These are phyloP conservation scores for Geotrichum aggregatum DNA, from an alignment of 1,139 yeast species.

Conservation along the genomic window DNA sequence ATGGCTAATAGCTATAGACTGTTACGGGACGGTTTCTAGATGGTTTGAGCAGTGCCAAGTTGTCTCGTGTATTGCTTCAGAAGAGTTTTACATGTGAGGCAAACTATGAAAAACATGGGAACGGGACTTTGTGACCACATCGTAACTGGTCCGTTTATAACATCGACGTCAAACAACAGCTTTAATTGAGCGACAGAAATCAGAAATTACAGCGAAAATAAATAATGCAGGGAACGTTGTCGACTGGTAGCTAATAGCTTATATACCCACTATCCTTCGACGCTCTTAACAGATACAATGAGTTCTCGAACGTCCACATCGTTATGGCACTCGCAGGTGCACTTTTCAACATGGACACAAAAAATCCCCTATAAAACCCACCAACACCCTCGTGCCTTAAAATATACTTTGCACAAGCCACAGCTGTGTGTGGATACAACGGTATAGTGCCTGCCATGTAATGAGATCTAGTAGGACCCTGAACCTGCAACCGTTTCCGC, in stretches of 20 bases:
- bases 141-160: too few relatives aligned
- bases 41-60: too few relatives aligned
- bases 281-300: slow-evolving; percentile 26
- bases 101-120: too few relatives aligned
- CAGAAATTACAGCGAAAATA: neutral
- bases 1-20: too few relatives aligned
- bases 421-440: slow-evolving; percentile 19
- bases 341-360: slow-evolving; percentile 64
- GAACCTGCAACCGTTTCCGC: slow-evolving; percentile 73
- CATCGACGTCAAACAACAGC: too few relatives aligned
- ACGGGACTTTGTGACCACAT: too few relatives aligned
- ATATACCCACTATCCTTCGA: slow-evolving; percentile 18
- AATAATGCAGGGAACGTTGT: slow-evolving; percentile 3
- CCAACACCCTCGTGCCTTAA: slow-evolving; percentile 53
- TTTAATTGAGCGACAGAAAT: too few relatives aligned
- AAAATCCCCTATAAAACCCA: slow-evolving; percentile 72
- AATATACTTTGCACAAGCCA: slow-evolving; percentile 41
- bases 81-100: too few relatives aligned
- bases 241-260: slow-evolving; percentile 9
- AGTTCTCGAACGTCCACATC: slow-evolving; percentile 64
- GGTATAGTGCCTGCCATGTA: slow-evolving; percentile 28
- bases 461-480: slow-evolving; percentile 39
- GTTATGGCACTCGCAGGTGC: slow-evolving; percentile 78
- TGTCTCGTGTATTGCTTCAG: too few relatives aligned
- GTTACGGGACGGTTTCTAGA: too few relatives aligned